Evolutionary conservation across 306 rosid species (phyloP).

Genomic region (Astragalus membranaceus): DNA sequence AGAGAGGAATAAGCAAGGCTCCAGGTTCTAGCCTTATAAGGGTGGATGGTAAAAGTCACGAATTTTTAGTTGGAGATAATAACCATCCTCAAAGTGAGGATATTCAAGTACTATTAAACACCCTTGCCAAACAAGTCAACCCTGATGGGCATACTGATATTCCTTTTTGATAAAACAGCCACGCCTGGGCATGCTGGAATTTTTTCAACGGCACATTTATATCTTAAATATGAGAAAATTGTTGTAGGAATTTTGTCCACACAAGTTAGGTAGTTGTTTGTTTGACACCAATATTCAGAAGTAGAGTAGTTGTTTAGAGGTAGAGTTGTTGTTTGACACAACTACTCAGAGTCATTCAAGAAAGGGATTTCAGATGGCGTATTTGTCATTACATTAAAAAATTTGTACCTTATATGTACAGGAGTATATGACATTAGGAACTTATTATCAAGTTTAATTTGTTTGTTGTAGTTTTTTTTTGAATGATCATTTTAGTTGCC

Average conservation of each 20-base stretch:
- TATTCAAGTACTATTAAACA: constrained; percentile 36
- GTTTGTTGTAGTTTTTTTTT: background rate
- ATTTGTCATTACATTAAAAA: background rate
- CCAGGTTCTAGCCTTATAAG: constrained; percentile 68
- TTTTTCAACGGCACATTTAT: background rate
- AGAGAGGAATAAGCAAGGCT: constrained; percentile 57
- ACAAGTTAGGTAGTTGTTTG: background rate
- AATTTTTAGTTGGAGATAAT: constrained; percentile 56
- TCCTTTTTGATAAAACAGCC: constrained; percentile 24
- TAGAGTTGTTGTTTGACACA: background rate
- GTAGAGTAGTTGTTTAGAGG: background rate
- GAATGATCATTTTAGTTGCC: background rate
- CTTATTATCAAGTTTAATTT: background rate
- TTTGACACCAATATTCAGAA: background rate
- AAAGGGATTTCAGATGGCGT: background rate
- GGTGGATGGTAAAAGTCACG: constrained; percentile 54
- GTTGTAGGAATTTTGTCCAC: background rate
- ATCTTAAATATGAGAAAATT: background rate
- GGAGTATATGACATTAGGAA: background rate
- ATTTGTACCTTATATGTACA: too few species aligned
- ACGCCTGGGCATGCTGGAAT: background rate
- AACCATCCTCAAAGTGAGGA: constrained; percentile 53
- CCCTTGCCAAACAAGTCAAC: constrained; percentile 39
- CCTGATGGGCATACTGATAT: constrained; percentile 32
- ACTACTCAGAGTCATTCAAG: background rate